A percentile compares a stretch with the other conserved stretches of the same genome.
Conservation (phyloP, 1,284 basidiomycete genomes). For the Pholiota adiposa region DNA sequence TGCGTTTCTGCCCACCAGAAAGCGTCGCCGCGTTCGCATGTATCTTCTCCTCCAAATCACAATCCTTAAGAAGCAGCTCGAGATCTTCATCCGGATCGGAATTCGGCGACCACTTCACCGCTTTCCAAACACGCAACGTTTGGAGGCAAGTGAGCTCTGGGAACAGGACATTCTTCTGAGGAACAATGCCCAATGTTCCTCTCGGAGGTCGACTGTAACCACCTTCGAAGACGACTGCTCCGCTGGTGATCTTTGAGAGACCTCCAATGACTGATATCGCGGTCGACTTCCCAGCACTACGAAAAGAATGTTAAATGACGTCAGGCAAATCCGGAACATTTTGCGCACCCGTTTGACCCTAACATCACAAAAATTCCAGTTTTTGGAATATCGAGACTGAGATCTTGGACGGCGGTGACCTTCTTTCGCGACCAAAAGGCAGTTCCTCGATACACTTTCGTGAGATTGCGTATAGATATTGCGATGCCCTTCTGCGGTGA, state of each 20-base stretch:
- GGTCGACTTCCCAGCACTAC: conserved; percentile 83
- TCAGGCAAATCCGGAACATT: background rate
- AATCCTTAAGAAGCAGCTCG: conserved; percentile 66
- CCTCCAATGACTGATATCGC: conserved; percentile 69
- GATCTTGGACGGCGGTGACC: conserved; percentile 61
- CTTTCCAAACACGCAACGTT: conserved; percentile 74
- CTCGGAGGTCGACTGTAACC: conserved; percentile 53
- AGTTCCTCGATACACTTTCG: conserved; percentile 19
- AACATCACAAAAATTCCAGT: conserved; percentile 62
- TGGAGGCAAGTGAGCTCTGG: conserved; percentile 77
- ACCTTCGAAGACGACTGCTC: conserved; percentile 71
- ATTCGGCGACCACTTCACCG: conserved; percentile 63
- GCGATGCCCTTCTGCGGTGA: conserved; percentile 10
- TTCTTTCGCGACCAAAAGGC: conserved; percentile 14
- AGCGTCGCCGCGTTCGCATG: conserved; percentile 67
- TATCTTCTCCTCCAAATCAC: conserved; percentile 73
- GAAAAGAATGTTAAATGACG: background rate
- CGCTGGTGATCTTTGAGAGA: conserved; percentile 60
- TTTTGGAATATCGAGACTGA: conserved; percentile 15
- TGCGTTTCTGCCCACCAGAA: conserved; percentile 82
- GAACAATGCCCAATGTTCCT: conserved; percentile 77
- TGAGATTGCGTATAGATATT: conserved; percentile 20
- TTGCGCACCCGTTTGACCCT: conserved; percentile 67
- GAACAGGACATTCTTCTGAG: conserved; percentile 84
- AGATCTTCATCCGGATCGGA: conserved; percentile 51